Conservation (phyloP, 441 rosid species). For the Croton setiger region DNA sequence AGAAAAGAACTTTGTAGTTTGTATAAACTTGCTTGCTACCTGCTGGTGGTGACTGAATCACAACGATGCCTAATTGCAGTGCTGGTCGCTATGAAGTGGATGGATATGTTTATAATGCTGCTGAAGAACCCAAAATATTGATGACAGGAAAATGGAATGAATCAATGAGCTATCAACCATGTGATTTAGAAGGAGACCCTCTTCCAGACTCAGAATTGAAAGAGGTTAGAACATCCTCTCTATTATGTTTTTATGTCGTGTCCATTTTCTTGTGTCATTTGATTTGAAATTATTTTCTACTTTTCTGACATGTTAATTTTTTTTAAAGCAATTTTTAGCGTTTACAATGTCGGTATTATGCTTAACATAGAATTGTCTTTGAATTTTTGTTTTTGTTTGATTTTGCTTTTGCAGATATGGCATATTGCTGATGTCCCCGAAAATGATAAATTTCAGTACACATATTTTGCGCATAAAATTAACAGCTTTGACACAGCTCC, state of each 20-base stretch:
- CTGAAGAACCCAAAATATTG: constrained; percentile 92
- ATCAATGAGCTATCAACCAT: constrained; percentile 86
- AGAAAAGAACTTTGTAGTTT: background rate
- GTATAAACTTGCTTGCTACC: background rate
- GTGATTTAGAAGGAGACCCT: constrained; percentile 97
- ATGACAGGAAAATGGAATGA: constrained; percentile 98
- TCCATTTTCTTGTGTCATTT: background rate
- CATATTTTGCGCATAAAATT: constrained; percentile 88
- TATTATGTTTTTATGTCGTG: background rate
- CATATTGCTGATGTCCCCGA: constrained; percentile 71
- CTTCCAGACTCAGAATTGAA: constrained; percentile 76
- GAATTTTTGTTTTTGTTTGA: background rate
- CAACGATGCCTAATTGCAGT: constrained; percentile 35
- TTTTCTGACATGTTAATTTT: background rate
- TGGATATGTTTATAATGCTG: constrained; percentile 86
- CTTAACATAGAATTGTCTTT: background rate
- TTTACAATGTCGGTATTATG: background rate
- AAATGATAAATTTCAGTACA: constrained; percentile 81
- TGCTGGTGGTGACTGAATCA: background rate
- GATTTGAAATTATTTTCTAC: background rate
- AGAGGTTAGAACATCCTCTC: constrained; percentile 41
- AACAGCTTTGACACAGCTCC: constrained; percentile 95
- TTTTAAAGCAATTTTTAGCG: background rate
- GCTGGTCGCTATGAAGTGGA: constrained; percentile 99
- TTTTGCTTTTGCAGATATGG: constrained; percentile 59